Conservation (phyloP, 352 stramenopile species). For the Phytopythium oedochilum region DNA sequence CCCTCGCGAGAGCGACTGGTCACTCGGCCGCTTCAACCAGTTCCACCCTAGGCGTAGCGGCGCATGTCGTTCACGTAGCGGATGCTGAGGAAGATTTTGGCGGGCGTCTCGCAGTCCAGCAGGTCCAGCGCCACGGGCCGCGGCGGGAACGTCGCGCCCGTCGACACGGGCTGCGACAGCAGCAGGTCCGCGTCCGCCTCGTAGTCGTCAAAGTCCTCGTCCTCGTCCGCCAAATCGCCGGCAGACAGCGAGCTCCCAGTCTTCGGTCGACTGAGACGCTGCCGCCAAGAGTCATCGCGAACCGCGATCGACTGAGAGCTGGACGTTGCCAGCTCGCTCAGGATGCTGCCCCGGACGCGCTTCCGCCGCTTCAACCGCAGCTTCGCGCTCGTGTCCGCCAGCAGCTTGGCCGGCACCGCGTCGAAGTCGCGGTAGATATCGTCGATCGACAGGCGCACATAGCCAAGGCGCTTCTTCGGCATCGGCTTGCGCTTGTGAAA, state of each 20-base stretch:
- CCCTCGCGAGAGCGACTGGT: neutral
- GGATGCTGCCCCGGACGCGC: conserved; percentile 73
- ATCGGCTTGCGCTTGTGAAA: conserved; percentile 86
- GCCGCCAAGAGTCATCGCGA: conserved; percentile 65
- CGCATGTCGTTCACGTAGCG: conserved; percentile 88
- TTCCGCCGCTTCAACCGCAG: conserved; percentile 75
- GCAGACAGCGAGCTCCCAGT: conserved; percentile 36
- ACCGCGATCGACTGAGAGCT: conserved; percentile 41
- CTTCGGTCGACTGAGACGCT: conserved; percentile 41
- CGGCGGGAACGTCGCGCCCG: conserved; percentile 49
- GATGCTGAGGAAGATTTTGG: conserved; percentile 76
- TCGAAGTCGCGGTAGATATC: conserved; percentile 86
- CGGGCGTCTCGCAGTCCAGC: conserved; percentile 33
- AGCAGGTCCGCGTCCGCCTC: conserved; percentile 59
- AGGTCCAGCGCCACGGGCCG: conserved; percentile 44
- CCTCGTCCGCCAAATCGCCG: conserved; percentile 28
- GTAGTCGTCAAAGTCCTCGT: conserved; percentile 60
- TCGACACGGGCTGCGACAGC: conserved; percentile 43
- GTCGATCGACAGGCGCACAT: conserved; percentile 70
- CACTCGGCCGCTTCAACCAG: neutral
- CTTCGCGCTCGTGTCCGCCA: conserved; percentile 66
- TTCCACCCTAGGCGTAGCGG: conserved; percentile 44
- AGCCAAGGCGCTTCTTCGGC: conserved; percentile 72
- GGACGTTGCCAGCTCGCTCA: conserved; percentile 51
- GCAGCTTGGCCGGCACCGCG: conserved; percentile 60